Percentiles rank a stretch among this genome's conserved stretches.
These are phyloP conservation scores for Primulina huaijiensis DNA, from an alignment of 257 asterid species.

Conservation along the genomic window DNA sequence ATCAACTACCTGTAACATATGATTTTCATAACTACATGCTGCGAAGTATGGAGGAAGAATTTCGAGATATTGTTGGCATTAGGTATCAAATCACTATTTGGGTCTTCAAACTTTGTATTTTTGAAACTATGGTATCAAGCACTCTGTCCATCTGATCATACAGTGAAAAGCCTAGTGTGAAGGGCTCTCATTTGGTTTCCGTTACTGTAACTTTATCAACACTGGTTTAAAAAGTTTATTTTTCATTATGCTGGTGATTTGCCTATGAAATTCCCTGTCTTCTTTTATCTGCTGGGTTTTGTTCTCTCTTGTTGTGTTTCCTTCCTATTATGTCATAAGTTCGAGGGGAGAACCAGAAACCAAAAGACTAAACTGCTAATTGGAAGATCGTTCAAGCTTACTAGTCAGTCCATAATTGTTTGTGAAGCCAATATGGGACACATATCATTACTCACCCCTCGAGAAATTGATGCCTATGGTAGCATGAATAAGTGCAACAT, in stretches of 20 bases:
- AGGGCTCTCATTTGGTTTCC: background rate
- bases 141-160: background rate
- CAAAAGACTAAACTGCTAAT: background rate
- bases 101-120: conserved; percentile 8
- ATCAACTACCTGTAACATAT: conserved; percentile 76
- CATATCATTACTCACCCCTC: background rate
- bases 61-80: conserved; percentile 91
- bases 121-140: background rate
- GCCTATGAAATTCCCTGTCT: background rate
- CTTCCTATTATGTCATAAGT: background rate
- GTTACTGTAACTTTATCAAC: background rate
- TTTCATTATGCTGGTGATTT: background rate
- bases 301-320: background rate
- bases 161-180: background rate
- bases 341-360: background rate
- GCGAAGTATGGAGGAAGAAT: conserved; percentile 97
- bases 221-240: background rate
- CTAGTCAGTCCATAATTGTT: background rate
- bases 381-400: background rate
- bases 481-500: too few species aligned
- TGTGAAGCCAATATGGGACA: background rate
- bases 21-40: conserved; percentile 95
- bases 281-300: background rate
- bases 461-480: background rate
- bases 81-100: conserved; percentile 44